phyloP scores from a whole-genome alignment of 306 rosid species.

The Acacia melanoxylon region DNA sequence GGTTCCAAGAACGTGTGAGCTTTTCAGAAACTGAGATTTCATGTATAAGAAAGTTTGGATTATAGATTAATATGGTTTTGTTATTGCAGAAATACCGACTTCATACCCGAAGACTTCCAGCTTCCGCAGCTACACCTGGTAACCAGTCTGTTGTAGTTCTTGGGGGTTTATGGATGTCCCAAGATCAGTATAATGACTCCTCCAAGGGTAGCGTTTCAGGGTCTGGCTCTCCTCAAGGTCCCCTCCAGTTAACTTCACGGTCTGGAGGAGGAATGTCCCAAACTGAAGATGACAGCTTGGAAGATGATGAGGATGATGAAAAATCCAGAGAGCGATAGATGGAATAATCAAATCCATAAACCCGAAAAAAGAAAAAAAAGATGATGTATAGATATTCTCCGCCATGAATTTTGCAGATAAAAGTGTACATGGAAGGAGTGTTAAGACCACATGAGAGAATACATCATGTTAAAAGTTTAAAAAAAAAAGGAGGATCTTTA shows the following conservation, averaged over 20 bases:
- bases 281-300: constrained; percentile 63
- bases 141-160: constrained; percentile 65
- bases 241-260: constrained; percentile 69
- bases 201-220: constrained; percentile 75
- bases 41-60: constrained; percentile 23
- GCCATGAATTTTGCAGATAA: constrained; percentile 88
- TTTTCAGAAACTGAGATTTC: constrained; percentile 20
- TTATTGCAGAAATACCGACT: constrained; percentile 88
- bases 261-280: constrained; percentile 63
- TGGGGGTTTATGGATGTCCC: constrained; percentile 77
- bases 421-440: constrained; percentile 62
- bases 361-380: constrained; percentile 38
- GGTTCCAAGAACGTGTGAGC: constrained; percentile 1
- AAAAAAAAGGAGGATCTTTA: constrained; percentile 35
- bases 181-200: constrained; percentile 73
- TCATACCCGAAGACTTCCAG: constrained; percentile 80
- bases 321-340: constrained; percentile 76
- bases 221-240: constrained; percentile 92
- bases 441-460: constrained; percentile 49
- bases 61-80: constrained; percentile 11
- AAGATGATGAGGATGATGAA: constrained; percentile 83
- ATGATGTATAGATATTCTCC: constrained; percentile 71
- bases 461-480: constrained; percentile 21
- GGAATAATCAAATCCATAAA: constrained; percentile 59
- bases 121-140: constrained; percentile 28